These are phyloP conservation scores for Zanthoxylum bungeanum DNA, from an alignment of 345 rosid genomes.

Conservation along the genomic window DNA sequence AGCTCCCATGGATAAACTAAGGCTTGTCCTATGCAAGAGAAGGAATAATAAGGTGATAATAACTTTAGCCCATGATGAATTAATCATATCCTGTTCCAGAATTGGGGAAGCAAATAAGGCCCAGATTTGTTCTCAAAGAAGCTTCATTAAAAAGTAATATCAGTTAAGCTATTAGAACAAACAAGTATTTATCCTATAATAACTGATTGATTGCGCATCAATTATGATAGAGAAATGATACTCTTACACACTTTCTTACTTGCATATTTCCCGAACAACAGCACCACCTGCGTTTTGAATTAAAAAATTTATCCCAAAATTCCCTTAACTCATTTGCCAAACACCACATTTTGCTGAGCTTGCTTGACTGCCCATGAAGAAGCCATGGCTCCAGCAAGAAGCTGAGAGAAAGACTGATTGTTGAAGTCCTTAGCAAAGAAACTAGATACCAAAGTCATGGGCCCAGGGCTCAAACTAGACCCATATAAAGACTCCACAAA, in stretches of 20 bases:
- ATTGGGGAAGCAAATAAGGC: no score
- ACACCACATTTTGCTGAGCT: no score
- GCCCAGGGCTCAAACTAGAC: no score
- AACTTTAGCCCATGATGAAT: background rate
- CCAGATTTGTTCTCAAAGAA: background rate
- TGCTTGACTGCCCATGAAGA: conserved; percentile 44
- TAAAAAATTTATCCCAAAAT: no score
- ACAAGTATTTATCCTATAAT: background rate
- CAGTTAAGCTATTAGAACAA: background rate
- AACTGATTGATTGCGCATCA: background rate
- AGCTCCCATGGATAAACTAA: background rate
- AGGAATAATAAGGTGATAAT: background rate
- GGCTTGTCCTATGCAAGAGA: background rate
- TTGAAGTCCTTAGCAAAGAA: conserved; percentile 67
- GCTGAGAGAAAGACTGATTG: conserved; percentile 72
- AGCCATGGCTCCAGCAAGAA: conserved; percentile 84
- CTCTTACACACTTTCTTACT: no score
- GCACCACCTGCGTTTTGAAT: no score
- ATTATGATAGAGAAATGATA: no score
- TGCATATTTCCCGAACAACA: no score
- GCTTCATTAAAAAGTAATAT: background rate
- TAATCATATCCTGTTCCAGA: background rate
- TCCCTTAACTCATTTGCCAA: no score
- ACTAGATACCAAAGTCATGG: conserved; percentile 68
- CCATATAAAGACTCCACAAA: no score